These are phyloP conservation scores for Sclerotinia sclerotiorum DNA, from an alignment of 2,329 filamentous ascomycete genomes.

Conservation along the genomic window DNA sequence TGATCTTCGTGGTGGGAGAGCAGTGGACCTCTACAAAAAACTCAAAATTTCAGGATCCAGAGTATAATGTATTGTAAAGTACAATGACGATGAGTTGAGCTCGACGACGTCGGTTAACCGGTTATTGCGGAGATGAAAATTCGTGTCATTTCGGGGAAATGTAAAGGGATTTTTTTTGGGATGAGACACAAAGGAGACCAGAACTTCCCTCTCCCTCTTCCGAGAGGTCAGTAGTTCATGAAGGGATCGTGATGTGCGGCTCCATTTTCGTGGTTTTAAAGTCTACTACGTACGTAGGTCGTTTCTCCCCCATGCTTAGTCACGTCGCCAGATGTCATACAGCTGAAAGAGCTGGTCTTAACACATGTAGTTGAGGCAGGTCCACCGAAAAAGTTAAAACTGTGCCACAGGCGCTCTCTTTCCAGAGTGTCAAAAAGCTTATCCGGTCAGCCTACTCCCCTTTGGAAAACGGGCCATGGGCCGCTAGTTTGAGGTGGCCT, in stretches of 20 bases:
- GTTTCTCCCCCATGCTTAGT: background rate
- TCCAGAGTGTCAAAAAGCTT: slow-evolving; percentile 11
- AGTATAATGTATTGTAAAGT: background rate
- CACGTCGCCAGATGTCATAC: background rate
- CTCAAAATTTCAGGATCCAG: background rate
- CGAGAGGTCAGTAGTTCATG: background rate
- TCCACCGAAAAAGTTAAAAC: background rate
- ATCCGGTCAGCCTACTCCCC: background rate
- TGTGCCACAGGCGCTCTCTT: background rate
- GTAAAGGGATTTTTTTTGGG: background rate
- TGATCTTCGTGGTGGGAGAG: slow-evolving; percentile 12
- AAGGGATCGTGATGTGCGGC: background rate
- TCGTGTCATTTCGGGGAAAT: background rate
- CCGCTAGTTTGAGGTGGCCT: background rate
- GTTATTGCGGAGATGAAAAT: background rate
- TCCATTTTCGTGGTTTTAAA: background rate
- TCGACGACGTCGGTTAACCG: slow-evolving; percentile 1
- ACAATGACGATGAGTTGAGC: background rate
- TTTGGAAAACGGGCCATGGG: slow-evolving; percentile 14
- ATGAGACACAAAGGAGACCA: background rate
- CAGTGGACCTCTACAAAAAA: slow-evolving; percentile 4
- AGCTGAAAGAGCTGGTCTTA: background rate
- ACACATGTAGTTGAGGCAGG: slow-evolving; percentile 8
- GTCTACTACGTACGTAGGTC: background rate
- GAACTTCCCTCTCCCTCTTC: background rate